A percentile compares a stretch with the other conserved stretches of the same genome.
Evolutionary conservation across 768 basidiomycete species (phyloP).

Genomic region (Leccinum barrowsii): DNA sequence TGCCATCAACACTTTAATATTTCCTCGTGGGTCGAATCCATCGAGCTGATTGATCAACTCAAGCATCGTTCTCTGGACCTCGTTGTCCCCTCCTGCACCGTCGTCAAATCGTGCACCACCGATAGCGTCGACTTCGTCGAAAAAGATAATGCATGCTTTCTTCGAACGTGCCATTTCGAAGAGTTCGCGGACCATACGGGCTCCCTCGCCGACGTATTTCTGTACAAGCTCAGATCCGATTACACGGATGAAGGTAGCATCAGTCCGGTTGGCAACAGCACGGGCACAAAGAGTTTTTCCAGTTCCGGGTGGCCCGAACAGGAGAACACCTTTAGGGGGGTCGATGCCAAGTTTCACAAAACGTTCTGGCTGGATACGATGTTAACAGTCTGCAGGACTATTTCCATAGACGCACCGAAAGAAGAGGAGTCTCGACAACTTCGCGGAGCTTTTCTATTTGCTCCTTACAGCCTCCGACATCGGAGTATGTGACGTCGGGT

Average conservation of each 20-base stretch:
- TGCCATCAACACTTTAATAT: conserved; percentile 99
- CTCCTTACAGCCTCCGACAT: conserved; percentile 98
- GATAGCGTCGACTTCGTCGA: conserved; percentile 97
- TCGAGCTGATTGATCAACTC: conserved; percentile 98
- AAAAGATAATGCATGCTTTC: conserved; percentile 99
- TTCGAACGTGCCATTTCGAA: conserved; percentile 99
- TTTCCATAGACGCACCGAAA: conserved; percentile 61
- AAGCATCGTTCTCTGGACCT: conserved; percentile 98
- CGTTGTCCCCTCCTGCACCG: conserved; percentile 98
- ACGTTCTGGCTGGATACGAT: conserved; percentile 80
- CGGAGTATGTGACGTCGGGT: conserved; percentile 96
- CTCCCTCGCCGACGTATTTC: conserved; percentile 99
- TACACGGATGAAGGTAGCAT: conserved; percentile 98
- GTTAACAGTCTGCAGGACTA: conserved; percentile 12
- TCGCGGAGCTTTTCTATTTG: conserved; percentile 99
- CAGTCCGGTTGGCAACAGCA: conserved; percentile 97
- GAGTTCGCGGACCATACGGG: conserved; percentile 96
- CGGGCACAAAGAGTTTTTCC: conserved; percentile 98
- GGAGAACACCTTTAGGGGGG: conserved; percentile 95
- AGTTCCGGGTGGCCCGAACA: conserved; percentile 96
- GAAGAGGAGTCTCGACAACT: conserved; percentile 93
- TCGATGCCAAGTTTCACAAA: conserved; percentile 98
- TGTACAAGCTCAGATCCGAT: conserved; percentile 99
- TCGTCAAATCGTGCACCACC: conserved; percentile 98
- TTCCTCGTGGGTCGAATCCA: conserved; percentile 98